Evolutionary conservation across 306 rosid genomes (phyloP).

Genomic region (Dalbergia oliveri): DNA sequence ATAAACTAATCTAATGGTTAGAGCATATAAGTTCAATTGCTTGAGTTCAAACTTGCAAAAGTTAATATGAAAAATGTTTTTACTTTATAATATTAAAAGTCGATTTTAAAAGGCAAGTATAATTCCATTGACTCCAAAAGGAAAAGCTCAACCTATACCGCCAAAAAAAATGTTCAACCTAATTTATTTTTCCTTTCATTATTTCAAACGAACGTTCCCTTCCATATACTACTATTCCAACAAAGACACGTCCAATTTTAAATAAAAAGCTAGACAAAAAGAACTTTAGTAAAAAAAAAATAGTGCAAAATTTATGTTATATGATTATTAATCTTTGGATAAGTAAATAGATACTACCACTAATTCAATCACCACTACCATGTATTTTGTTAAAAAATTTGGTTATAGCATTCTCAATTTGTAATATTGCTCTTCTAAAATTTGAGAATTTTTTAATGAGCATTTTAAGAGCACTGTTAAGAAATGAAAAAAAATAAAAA

Average conservation of each 20-base stretch:
- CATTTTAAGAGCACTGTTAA: no score
- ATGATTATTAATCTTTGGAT: no score
- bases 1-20: not conserved
- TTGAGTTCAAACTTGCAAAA: not conserved
- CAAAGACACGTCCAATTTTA: not conserved
- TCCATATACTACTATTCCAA: not conserved
- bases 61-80: not conserved
- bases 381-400: no score
- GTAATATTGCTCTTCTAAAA: no score
- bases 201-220: slow-evolving; percentile 7
- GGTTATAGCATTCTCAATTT: no score
- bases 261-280: not conserved
- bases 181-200: not conserved
- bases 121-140: slow-evolving; percentile 2
- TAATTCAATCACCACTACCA: no score
- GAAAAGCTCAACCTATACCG: not conserved
- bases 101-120: not conserved
- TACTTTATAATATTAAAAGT: not conserved
- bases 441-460: no score
- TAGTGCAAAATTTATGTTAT: no score
- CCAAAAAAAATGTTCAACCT: not conserved
- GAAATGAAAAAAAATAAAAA: no score
- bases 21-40: not conserved
- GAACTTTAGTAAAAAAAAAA: no score
- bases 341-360: no score